Percentiles rank a stretch among this genome's conserved stretches.
These are phyloP conservation scores for Populus nigra DNA, from an alignment of 345 rosid species.

Conservation along the genomic window DNA sequence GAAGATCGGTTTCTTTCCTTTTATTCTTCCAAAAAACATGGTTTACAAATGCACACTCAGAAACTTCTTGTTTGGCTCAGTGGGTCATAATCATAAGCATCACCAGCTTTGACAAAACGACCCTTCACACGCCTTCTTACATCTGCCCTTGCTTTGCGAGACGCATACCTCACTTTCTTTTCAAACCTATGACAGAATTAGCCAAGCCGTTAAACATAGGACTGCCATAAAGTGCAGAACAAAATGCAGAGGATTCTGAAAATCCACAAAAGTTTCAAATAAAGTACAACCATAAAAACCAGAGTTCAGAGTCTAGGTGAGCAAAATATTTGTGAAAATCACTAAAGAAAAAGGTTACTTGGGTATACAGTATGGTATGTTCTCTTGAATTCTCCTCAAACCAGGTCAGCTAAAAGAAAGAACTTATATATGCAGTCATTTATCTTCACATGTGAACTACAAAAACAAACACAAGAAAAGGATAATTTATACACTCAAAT, in stretches of 20 bases:
- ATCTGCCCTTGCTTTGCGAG: constrained; percentile 98
- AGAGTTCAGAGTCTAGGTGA: background rate
- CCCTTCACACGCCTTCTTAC: constrained; percentile 97
- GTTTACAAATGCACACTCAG: constrained; percentile 40
- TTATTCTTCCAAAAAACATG: constrained; percentile 3
- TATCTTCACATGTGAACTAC: background rate
- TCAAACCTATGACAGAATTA: constrained; percentile 60
- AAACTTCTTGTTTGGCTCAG: constrained; percentile 77
- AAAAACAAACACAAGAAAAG: background rate
- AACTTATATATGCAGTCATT: background rate
- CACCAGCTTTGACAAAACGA: constrained; percentile 93
- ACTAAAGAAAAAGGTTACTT: background rate
- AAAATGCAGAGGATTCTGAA: background rate
- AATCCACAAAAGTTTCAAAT: background rate
- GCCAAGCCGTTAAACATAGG: background rate
- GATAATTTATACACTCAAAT: background rate
- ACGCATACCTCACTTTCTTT: constrained; percentile 88
- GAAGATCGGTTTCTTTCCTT: constrained; percentile 20
- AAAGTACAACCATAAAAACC: background rate
- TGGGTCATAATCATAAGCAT: constrained; percentile 91
- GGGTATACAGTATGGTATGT: background rate
- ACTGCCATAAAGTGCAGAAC: background rate
- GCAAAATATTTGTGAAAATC: background rate
- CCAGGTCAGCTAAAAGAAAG: background rate
- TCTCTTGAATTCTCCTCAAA: background rate